Conservation (phyloP, 2,329 filamentous ascomycete genomes). For the Remersonia thermophila region DNA sequence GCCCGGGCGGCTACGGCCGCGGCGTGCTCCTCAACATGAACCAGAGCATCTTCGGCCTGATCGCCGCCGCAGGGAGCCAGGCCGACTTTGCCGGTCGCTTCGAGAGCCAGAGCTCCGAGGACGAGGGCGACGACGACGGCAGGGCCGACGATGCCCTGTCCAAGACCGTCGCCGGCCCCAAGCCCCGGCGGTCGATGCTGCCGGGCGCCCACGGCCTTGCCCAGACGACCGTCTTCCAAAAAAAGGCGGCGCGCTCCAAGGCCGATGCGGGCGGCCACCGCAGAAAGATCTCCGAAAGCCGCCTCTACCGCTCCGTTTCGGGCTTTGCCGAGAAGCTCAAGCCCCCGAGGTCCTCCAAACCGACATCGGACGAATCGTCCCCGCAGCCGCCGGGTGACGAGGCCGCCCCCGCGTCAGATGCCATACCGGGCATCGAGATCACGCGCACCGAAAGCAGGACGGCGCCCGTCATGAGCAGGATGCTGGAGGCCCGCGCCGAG, state of each 20-base stretch:
- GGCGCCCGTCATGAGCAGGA: slow-evolving; percentile 64
- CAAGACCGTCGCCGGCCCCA: slow-evolving; percentile 15
- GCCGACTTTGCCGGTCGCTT: slow-evolving; percentile 74
- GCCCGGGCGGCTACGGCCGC: slow-evolving; percentile 28
- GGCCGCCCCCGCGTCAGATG: slow-evolving; percentile 6
- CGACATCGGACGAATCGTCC: slow-evolving; percentile 20
- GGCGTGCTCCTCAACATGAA: slow-evolving; percentile 65
- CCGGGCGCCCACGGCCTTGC: slow-evolving; percentile 19
- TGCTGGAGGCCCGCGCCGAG: slow-evolving; percentile 59
- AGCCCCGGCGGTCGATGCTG: slow-evolving; percentile 8
- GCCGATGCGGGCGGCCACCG: slow-evolving; percentile 8
- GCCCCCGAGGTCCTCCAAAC: slow-evolving; percentile 27
- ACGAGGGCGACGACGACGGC: slow-evolving; percentile 55
- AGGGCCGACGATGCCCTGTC: slow-evolving; percentile 24
- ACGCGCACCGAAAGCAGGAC: slow-evolving; percentile 33
- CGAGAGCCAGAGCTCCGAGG: slow-evolving; percentile 68
- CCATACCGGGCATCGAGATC: slow-evolving; percentile 19
- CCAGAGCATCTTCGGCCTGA: slow-evolving; percentile 86
- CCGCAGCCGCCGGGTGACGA: slow-evolving; percentile 19
- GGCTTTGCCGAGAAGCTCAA: slow-evolving; percentile 38
- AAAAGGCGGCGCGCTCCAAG: slow-evolving; percentile 26
- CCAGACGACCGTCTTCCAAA: slow-evolving; percentile 42
- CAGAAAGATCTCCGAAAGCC: slow-evolving; percentile 42
- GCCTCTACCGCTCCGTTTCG: slow-evolving; percentile 53
- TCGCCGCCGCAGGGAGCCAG: slow-evolving; percentile 73